A percentile compares a stretch with the other conserved stretches of the same genome.
These are phyloP conservation scores for Talaromyces verruculosus DNA, from an alignment of 2,329 filamentous ascomycete genomes.

Conservation along the genomic window DNA sequence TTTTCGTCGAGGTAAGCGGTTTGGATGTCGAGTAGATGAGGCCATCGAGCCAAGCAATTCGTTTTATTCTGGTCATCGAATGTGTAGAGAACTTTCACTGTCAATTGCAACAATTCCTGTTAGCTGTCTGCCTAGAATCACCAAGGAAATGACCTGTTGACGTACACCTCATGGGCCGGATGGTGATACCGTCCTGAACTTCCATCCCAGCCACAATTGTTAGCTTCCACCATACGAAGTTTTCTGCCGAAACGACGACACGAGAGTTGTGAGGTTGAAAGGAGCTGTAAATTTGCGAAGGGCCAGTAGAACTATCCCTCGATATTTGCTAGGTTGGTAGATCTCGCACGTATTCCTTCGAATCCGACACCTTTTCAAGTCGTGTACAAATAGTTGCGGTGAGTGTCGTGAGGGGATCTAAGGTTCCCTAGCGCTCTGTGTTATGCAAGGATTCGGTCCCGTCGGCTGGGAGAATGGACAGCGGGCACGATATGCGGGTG, in stretches of 20 bases:
- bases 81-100: conserved; percentile 96
- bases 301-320: not conserved
- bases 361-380: not conserved
- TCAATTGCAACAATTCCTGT: conserved; percentile 20
- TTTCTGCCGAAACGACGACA: not conserved
- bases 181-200: conserved; percentile 55
- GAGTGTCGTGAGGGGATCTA: conserved; percentile 19
- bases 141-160: conserved; percentile 25
- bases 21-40: conserved; percentile 75
- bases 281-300: not conserved
- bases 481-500: conserved; percentile 28
- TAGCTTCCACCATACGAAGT: conserved; percentile 22
- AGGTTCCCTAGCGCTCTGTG: conserved; percentile 18
- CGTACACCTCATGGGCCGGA: conserved; percentile 68
- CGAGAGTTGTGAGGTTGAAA: not conserved
- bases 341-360: not conserved
- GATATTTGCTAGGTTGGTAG: not conserved
- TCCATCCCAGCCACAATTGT: conserved; percentile 37
- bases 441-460: conserved; percentile 24
- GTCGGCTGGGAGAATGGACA: conserved; percentile 37
- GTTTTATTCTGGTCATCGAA: conserved; percentile 87
- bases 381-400: conserved; percentile 17
- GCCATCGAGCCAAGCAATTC: conserved; percentile 84
- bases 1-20: conserved; percentile 77
- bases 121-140: conserved; percentile 15